These are phyloP conservation scores for Periconia macrospinosa DNA, from an alignment of 2,329 filamentous ascomycete genomes.

Conservation along the genomic window DNA sequence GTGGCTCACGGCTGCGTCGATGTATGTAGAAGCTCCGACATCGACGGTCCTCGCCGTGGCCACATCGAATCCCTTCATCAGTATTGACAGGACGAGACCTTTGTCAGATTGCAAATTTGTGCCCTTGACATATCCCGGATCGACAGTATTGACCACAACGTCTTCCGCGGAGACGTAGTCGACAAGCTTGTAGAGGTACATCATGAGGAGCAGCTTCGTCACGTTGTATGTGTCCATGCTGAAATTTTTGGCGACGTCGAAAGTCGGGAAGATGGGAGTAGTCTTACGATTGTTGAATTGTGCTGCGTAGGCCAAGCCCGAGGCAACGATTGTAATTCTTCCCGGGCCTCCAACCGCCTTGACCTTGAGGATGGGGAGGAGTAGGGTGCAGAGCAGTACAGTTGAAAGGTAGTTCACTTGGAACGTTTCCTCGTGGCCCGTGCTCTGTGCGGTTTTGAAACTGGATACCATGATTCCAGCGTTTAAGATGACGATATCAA, in stretches of 20 bases:
- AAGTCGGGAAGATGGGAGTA: conserved; percentile 15
- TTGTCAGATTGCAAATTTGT: conserved; percentile 42
- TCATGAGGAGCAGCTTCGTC: conserved; percentile 20
- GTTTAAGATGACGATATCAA: conserved; percentile 38
- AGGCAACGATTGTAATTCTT: conserved; percentile 13
- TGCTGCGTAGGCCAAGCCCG: conserved; percentile 1
- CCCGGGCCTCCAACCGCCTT: conserved; percentile 9
- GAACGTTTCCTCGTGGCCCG: conserved; percentile 43
- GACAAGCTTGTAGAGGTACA: conserved; percentile 18
- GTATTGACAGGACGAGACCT: conserved; percentile 21
- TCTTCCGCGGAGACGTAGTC: conserved; percentile 21
- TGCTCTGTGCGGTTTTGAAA: conserved; percentile 21
- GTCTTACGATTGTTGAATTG: conserved; percentile 10
- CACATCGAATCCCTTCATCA: conserved; percentile 11
- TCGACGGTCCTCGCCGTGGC: conserved; percentile 29
- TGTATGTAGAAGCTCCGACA: conserved; percentile 50
- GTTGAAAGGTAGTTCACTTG: conserved; percentile 62
- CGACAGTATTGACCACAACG: conserved; percentile 49
- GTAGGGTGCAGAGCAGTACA: conserved; percentile 52
- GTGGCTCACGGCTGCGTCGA: conserved; percentile 51
- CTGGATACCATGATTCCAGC: conserved; percentile 24
- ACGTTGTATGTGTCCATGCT: conserved; percentile 12
- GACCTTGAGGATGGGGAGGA: conserved; percentile 40
- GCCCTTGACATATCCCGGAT: conserved; percentile 50
- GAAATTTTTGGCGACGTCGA: conserved; percentile 14